These are phyloP conservation scores for Strobilomyces echinocephalus DNA, from an alignment of 768 basidiomycete species.

Conservation along the genomic window DNA sequence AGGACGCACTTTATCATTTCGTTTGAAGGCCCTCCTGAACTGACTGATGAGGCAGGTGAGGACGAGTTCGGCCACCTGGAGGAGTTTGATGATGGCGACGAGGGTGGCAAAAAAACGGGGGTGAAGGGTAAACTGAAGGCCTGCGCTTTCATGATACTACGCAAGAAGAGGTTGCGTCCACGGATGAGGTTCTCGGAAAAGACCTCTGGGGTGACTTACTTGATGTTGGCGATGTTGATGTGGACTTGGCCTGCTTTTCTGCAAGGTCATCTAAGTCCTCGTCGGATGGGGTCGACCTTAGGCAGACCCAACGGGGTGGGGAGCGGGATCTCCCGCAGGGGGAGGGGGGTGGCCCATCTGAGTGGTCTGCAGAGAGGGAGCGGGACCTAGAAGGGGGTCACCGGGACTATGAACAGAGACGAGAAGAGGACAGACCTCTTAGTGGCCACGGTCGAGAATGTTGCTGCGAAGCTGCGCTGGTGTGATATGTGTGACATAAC, in stretches of 20 bases:
- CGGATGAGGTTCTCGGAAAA: constrained; percentile 93
- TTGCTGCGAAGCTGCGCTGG: no score
- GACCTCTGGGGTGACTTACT: constrained; percentile 83
- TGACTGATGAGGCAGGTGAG: constrained; percentile 88
- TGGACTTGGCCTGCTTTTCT: constrained; percentile 87
- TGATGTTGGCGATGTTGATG: constrained; percentile 96
- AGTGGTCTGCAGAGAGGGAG: constrained; percentile 38
- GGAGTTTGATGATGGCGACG: constrained; percentile 92
- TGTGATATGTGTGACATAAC: no score
- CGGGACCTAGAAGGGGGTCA: constrained; percentile 37
- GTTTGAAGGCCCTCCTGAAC: constrained; percentile 90
- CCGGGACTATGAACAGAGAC: no score
- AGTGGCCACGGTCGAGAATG: no score
- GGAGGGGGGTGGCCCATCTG: constrained; percentile 36
- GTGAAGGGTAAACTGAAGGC: constrained; percentile 96
- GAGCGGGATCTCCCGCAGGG: constrained; percentile 42
- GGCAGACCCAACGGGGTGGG: constrained; percentile 34
- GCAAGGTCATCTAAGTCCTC: constrained; percentile 35
- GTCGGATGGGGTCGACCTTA: constrained; percentile 67
- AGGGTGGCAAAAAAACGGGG: constrained; percentile 88
- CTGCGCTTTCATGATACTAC: constrained; percentile 98
- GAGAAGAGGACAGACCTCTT: no score
- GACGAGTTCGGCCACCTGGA: constrained; percentile 91
- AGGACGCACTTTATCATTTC: constrained; percentile 89
- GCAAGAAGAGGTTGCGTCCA: constrained; percentile 85